Conservation (phyloP, 768 basidiomycete genomes). For the Lentinus brumalis region DNA sequence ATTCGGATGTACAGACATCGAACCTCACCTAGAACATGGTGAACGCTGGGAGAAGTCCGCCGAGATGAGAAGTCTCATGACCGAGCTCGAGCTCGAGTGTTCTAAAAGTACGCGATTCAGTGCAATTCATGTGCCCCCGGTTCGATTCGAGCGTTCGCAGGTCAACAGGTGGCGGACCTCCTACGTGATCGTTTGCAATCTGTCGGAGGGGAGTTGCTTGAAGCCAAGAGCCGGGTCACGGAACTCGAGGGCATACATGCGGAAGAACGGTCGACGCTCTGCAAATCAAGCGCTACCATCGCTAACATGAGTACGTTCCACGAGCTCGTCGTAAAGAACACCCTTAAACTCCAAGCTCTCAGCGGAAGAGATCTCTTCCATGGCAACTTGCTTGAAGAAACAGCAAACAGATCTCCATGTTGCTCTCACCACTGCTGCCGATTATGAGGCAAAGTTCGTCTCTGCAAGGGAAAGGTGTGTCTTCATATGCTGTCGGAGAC, state of each 20-base stretch:
- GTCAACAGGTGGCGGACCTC: constrained; percentile 51
- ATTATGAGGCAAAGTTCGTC: constrained; percentile 19
- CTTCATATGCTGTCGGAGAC: neutral
- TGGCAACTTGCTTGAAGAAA: constrained; percentile 18
- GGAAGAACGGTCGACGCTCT: constrained; percentile 21
- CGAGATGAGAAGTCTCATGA: constrained; percentile 19
- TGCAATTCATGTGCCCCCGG: too few species aligned
- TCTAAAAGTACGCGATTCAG: constrained; percentile 19
- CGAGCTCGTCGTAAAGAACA: neutral
- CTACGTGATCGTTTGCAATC: constrained; percentile 47
- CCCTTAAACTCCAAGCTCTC: neutral
- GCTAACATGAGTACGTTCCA: neutral
- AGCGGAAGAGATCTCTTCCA: constrained; percentile 18
- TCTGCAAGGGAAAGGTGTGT: constrained; percentile 17
- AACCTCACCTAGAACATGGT: constrained; percentile 24
- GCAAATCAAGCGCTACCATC: neutral
- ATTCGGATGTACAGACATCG: constrained; percentile 15
- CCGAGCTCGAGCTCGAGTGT: constrained; percentile 24
- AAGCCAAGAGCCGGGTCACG: constrained; percentile 39
- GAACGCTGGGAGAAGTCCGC: constrained; percentile 16
- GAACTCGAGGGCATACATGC: constrained; percentile 39
- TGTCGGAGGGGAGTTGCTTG: constrained; percentile 44
- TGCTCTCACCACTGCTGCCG: constrained; percentile 17
- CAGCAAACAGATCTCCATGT: constrained; percentile 25
- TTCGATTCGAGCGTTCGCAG: constrained; percentile 25